phyloP scores from a whole-genome alignment of 176 grass and related monocot genomes.

The Oryza officinalis region DNA sequence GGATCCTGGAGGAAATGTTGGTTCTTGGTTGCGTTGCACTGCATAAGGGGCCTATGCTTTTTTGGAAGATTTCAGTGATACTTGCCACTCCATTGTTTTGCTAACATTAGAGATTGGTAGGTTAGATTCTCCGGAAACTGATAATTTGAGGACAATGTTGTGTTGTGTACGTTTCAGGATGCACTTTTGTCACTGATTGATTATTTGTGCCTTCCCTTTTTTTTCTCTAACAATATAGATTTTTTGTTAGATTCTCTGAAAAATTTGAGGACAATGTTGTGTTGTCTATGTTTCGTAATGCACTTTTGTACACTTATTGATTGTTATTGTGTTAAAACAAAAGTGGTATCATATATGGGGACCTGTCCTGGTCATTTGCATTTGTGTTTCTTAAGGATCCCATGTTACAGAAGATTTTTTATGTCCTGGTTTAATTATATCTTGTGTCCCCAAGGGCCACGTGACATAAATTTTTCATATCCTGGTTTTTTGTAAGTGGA shows the following conservation, averaged over 20 bases:
- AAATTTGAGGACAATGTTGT: neutral
- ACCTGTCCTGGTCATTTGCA: neutral
- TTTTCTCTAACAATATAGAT: neutral
- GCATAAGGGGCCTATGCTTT: neutral
- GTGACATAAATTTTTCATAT: neutral
- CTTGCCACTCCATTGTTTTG: neutral
- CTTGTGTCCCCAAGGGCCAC: neutral
- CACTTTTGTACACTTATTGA: neutral
- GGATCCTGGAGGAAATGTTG: neutral
- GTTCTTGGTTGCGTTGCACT: neutral
- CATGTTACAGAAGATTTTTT: neutral
- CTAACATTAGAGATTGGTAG: neutral
- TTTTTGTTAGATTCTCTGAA: neutral
- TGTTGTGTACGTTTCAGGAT: neutral
- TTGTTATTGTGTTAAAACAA: neutral
- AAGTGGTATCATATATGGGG: neutral
- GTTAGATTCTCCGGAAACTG: neutral
- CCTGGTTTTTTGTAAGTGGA: neutral
- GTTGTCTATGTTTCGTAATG: neutral
- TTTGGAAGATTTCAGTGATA: neutral
- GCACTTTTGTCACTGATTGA: too few species aligned
- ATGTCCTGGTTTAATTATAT: neutral
- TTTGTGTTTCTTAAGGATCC: neutral
- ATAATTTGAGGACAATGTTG: neutral
- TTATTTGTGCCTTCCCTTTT: too few species aligned